These are phyloP conservation scores for Dionaea muscipula DNA, from an alignment of 179 eudicot species.

Conservation along the genomic window DNA sequence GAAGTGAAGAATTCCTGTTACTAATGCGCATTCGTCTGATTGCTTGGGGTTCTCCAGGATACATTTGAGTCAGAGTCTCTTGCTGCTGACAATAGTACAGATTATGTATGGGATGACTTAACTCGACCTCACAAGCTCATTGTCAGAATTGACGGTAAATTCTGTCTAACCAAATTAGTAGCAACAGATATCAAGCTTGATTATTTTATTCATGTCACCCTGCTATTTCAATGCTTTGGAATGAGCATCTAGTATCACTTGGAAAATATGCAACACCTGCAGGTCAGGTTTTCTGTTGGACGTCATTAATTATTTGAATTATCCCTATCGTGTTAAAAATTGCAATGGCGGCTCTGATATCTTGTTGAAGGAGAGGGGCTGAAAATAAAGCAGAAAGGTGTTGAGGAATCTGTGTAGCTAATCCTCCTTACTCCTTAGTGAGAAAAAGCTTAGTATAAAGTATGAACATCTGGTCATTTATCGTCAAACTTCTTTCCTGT, in stretches of 20 bases:
- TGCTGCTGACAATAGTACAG: conserved; percentile 41
- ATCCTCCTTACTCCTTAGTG: too few species aligned
- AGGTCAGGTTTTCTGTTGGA: background rate
- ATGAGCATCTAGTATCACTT: background rate
- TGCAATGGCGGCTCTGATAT: too few species aligned
- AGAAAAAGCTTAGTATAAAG: background rate
- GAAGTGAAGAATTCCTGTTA: background rate
- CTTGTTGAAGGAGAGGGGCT: too few species aligned
- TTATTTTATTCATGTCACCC: background rate
- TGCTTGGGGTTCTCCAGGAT: conserved; percentile 39
- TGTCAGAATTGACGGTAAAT: conserved; percentile 64
- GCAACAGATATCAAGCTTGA: background rate
- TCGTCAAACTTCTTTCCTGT: conserved; percentile 6
- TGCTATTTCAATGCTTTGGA: background rate
- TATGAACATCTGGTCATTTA: background rate
- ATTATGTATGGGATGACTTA: conserved; percentile 88
- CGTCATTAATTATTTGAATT: too few species aligned
- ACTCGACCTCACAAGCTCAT: conserved; percentile 79
- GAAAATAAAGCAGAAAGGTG: too few species aligned
- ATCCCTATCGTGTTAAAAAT: too few species aligned
- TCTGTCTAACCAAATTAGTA: conserved; percentile 8
- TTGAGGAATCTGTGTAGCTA: too few species aligned
- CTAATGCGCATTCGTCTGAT: background rate
- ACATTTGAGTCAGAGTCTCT: conserved; percentile 58
- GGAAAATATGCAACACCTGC: background rate